Conservation (phyloP, 1,284 basidiomycete species). For the Ustilago trichophora region DNA sequence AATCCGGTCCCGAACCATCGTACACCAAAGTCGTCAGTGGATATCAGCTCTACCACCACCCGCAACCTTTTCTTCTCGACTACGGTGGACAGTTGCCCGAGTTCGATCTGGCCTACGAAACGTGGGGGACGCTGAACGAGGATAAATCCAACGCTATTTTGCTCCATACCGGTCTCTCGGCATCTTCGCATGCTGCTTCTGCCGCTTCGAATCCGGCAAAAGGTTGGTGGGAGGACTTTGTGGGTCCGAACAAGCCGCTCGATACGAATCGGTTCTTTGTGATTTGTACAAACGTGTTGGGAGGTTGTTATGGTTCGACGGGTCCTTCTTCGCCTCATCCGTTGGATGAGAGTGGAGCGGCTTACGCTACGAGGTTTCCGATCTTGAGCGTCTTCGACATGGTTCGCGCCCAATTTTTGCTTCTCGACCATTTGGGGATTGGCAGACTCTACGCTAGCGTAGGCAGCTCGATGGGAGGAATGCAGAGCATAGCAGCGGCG, state of each 20-base stretch:
- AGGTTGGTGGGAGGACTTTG: constrained; percentile 99
- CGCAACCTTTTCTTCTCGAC: constrained; percentile 78
- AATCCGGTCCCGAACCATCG: constrained; percentile 68
- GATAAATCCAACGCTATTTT: constrained; percentile 87
- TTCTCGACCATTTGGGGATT: constrained; percentile 87
- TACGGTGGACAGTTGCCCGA: constrained; percentile 74
- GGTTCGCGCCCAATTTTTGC: constrained; percentile 85
- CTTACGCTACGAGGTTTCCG: constrained; percentile 89
- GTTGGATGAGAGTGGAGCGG: constrained; percentile 69
- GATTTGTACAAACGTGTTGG: constrained; percentile 95
- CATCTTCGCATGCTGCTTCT: constrained; percentile 93
- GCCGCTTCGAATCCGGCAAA: constrained; percentile 79
- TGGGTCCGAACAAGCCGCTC: constrained; percentile 86
- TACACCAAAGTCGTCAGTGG: constrained; percentile 68
- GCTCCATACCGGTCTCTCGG: constrained; percentile 94
- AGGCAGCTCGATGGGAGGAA: constrained; percentile 94
- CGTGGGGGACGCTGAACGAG: constrained; percentile 89
- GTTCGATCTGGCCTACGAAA: constrained; percentile 94
- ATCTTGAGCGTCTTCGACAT: constrained; percentile 95
- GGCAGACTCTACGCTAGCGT: constrained; percentile 88
- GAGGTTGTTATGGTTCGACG: constrained; percentile 96
- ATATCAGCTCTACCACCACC: constrained; percentile 66
- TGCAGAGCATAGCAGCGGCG: constrained; percentile 95
- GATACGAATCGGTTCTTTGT: constrained; percentile 93
- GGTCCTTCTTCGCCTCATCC: constrained; percentile 86